Conservation (phyloP, 2,329 filamentous ascomycete genomes). For the Aureobasidium sp. region DNA sequence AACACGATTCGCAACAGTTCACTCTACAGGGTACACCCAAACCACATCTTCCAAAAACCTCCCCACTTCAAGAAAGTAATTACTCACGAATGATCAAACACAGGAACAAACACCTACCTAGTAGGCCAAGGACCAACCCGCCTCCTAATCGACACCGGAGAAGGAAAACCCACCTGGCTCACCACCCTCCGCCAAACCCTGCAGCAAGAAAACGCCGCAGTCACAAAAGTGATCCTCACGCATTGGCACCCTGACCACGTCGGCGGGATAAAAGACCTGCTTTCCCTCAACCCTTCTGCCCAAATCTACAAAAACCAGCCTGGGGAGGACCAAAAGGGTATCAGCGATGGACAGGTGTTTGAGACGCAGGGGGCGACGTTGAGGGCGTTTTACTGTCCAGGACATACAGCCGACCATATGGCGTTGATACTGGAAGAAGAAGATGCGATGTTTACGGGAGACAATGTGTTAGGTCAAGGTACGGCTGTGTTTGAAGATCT, state of each 20-base stretch:
- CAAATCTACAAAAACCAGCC: conserved; percentile 62
- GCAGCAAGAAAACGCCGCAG: conserved; percentile 57
- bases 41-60: no score
- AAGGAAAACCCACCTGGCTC: conserved; percentile 71
- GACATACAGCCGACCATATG: conserved; percentile 80
- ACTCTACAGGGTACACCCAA: conserved; percentile 51
- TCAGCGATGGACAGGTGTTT: conserved; percentile 53
- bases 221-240: conserved; percentile 69
- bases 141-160: conserved; percentile 83
- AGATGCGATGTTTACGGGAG: conserved; percentile 78
- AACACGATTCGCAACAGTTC: conserved; percentile 40
- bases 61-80: no score
- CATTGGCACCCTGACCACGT: conserved; percentile 92
- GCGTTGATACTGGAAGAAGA: conserved; percentile 69
- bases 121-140: conserved; percentile 67
- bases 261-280: conserved; percentile 65
- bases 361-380: conserved; percentile 57
- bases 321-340: conserved; percentile 42
- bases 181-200: conserved; percentile 58
- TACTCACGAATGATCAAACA: no score
- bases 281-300: conserved; percentile 55
- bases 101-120: conserved; percentile 92
- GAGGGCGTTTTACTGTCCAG: conserved; percentile 59
- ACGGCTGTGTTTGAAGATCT: conserved; percentile 81
- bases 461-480: conserved; percentile 82